Percentiles rank a stretch among this genome's conserved stretches.
phyloP scores from a whole-genome alignment of 306 rosid species.

The Lathyrus sativus region DNA sequence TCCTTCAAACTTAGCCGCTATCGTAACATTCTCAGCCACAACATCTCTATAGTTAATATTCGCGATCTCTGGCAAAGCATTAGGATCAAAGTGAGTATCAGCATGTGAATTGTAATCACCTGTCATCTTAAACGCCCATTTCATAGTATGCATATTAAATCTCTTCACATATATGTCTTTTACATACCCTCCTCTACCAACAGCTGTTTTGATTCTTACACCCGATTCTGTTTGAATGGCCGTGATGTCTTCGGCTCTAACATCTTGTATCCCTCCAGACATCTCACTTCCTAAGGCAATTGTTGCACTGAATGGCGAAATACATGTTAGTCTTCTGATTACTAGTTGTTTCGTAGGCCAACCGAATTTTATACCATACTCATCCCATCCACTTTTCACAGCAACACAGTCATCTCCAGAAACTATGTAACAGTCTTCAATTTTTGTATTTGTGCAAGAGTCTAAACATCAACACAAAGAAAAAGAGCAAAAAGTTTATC shows the following conservation, averaged over 20 bases:
- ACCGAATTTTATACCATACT: conserved; percentile 76
- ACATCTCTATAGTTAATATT: conserved; percentile 65
- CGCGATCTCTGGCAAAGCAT: conserved; percentile 70
- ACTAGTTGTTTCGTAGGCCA: conserved; percentile 73
- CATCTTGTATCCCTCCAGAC: conserved; percentile 84
- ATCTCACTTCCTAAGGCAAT: conserved; percentile 88
- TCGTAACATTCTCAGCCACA: conserved; percentile 74
- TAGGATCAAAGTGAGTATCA: conserved; percentile 64
- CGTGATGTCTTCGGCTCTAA: conserved; percentile 70
- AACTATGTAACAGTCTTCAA: conserved; percentile 83
- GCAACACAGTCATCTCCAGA: conserved; percentile 92
- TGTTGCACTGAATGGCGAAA: conserved; percentile 79
- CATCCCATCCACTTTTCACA: conserved; percentile 90
- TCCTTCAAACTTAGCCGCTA: conserved; percentile 80
- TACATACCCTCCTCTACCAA: conserved; percentile 84
- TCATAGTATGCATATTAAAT: conserved; percentile 73
- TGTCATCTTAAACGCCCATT: conserved; percentile 86
- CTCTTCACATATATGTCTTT: conserved; percentile 73
- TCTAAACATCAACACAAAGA: conserved; percentile 43
- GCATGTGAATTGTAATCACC: conserved; percentile 84
- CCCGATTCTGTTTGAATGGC: conserved; percentile 74
- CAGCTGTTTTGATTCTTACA: conserved; percentile 75
- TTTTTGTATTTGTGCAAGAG: conserved; percentile 76
- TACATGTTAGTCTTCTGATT: conserved; percentile 72
- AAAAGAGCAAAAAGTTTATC: not conserved